Evolutionary conservation across 495 filamentous ascomycete genomes (phyloP).

Genomic region (Xylaria palmicola): DNA sequence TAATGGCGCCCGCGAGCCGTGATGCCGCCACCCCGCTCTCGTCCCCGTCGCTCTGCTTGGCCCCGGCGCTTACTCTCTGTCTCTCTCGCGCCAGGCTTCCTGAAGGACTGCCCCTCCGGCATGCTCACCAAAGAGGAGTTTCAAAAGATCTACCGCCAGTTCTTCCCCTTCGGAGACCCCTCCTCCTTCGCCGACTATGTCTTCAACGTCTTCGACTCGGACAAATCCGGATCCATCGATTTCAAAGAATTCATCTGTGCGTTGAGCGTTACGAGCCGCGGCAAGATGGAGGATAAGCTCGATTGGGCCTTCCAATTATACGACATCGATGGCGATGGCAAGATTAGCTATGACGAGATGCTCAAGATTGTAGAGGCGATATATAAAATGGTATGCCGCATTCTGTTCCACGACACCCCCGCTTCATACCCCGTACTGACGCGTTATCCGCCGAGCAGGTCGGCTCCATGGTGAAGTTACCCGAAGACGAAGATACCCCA

Average conservation of each 20-base stretch:
- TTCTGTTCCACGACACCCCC: not conserved
- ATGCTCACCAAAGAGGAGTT: conserved; percentile 97
- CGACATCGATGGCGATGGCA: conserved; percentile 97
- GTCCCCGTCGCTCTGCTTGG: not conserved
- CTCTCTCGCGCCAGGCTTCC: conserved; percentile 65
- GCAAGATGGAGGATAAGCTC: conserved; percentile 98
- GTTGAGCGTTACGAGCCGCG: conserved; percentile 90
- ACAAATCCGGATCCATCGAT: conserved; percentile 96
- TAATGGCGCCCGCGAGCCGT: too few species aligned
- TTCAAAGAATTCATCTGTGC: conserved; percentile 99
- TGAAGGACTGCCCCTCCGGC: conserved; percentile 96
- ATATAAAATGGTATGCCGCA: conserved; percentile 87
- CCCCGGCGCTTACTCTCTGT: conserved; percentile 3
- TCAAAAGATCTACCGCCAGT: conserved; percentile 99
- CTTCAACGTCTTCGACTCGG: conserved; percentile 97
- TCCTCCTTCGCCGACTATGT: conserved; percentile 98
- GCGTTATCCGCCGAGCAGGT: conserved; percentile 56
- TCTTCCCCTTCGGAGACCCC: conserved; percentile 98
- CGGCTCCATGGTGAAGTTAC: conserved; percentile 97
- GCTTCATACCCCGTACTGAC: too few species aligned
- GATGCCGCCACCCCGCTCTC: not conserved
- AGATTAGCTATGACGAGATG: conserved; percentile 99
- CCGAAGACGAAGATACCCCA: conserved; percentile 96
- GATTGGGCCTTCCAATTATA: conserved; percentile 99
- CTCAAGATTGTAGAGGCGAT: conserved; percentile 97